A percentile compares a stretch with the other conserved stretches of the same genome.
phyloP scores from a whole-genome alignment of 1,284 basidiomycete genomes.

The Wallemia mellicola region DNA sequence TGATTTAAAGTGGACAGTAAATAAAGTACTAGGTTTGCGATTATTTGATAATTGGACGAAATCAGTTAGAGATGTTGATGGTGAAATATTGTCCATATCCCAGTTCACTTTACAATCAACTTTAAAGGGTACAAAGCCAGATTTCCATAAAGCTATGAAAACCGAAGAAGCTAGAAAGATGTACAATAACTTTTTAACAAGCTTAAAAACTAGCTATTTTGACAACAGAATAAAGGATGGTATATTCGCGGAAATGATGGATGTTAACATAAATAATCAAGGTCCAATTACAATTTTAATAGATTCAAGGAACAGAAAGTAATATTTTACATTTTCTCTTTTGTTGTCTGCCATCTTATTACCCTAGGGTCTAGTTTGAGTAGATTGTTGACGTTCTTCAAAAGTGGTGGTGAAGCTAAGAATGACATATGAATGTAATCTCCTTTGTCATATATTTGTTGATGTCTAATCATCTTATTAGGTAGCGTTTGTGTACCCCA shows the following conservation, averaged over 20 bases:
- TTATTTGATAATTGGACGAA: neutral
- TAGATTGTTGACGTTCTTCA: neutral
- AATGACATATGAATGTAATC: neutral
- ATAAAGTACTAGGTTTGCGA: neutral
- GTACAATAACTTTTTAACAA: neutral
- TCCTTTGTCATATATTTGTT: neutral
- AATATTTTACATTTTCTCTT: neutral
- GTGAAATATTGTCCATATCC: neutral
- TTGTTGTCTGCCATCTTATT: neutral
- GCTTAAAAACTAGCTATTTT: neutral
- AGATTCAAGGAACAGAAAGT: neutral
- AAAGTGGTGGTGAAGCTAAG: neutral
- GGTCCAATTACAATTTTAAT: neutral
- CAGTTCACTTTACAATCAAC: neutral
- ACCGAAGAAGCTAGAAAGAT: neutral
- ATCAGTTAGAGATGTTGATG: neutral
- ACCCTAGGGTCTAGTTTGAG: neutral
- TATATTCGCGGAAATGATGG: neutral
- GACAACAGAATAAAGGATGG: neutral
- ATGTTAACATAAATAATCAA: neutral
- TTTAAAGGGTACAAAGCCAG: neutral
- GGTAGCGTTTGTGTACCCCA: neutral
- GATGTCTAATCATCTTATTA: neutral
- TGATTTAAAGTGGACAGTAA: neutral
- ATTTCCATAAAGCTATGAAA: neutral